Conservation (phyloP, 1,284 basidiomycete genomes). For the Hymenochaete sp. region DNA sequence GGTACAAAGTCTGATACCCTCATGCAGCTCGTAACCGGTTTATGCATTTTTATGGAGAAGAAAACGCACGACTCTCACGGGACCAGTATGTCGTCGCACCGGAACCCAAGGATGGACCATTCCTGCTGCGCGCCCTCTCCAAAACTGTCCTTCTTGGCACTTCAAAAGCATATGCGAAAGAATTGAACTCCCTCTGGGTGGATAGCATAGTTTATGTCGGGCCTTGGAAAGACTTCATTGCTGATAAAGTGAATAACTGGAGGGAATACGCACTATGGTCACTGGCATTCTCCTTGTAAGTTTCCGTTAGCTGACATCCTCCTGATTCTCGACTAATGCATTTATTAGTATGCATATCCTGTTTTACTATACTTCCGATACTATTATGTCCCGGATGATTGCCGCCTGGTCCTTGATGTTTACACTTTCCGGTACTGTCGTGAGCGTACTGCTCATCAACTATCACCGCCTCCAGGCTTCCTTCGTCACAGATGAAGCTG, state of each 20-base stretch:
- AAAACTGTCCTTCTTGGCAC: constrained; percentile 25
- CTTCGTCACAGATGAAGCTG: constrained; percentile 11
- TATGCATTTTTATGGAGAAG: constrained; percentile 18
- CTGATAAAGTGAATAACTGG: constrained; percentile 26
- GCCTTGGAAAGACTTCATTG: constrained; percentile 27
- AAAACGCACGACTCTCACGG: constrained; percentile 15
- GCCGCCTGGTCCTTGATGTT: constrained; percentile 9
- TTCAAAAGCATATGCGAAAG: constrained; percentile 22
- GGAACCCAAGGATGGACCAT: constrained; percentile 4
- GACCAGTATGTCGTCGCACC: constrained; percentile 5
- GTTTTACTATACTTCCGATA: constrained; percentile 5
- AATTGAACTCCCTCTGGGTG: constrained; percentile 25
- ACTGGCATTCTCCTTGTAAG: constrained; percentile 6
- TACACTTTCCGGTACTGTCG: constrained; percentile 10
- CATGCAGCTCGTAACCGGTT: constrained; percentile 24
- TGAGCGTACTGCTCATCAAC: constrained; percentile 5
- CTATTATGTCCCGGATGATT: constrained; percentile 5
- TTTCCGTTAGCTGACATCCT: neutral
- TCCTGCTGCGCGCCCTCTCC: constrained; percentile 4
- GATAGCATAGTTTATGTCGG: constrained; percentile 29
- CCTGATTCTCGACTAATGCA: neutral
- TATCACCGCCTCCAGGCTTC: constrained; percentile 7
- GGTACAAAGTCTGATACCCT: constrained; percentile 16
- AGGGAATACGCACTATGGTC: constrained; percentile 13
- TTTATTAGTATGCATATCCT: constrained; percentile 10